These are phyloP conservation scores for Punica granatum DNA, from an alignment of 345 rosid species.

Conservation along the genomic window DNA sequence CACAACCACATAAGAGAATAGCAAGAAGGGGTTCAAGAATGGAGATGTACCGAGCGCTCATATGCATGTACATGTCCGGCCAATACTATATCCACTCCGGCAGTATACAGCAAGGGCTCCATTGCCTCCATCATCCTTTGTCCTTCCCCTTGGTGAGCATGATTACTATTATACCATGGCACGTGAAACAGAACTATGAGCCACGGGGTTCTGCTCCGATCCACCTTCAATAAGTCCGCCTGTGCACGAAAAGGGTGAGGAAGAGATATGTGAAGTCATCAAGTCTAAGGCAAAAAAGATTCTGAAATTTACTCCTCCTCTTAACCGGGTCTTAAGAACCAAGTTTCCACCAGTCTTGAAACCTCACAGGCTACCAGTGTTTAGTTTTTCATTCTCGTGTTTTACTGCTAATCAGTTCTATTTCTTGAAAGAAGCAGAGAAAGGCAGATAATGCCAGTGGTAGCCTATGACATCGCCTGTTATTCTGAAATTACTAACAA, in stretches of 20 bases:
- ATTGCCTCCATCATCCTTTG: slow-evolving; percentile 68
- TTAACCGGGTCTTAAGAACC: neutral
- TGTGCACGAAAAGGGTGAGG: slow-evolving; percentile 15
- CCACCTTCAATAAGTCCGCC: slow-evolving; percentile 79
- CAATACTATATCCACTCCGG: slow-evolving; percentile 64
- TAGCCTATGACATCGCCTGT: neutral
- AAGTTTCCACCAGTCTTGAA: too few relatives aligned
- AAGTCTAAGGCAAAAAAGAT: neutral
- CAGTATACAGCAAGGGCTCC: slow-evolving; percentile 83
- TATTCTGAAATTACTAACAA: neutral
- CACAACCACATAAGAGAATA: neutral
- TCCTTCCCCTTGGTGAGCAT: slow-evolving; percentile 84
- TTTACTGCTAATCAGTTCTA: neutral
- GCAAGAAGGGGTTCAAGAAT: neutral
- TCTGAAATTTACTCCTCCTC: neutral
- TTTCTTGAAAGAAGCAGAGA: neutral
- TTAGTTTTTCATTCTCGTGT: too few relatives aligned
- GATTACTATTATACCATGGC: slow-evolving; percentile 94
- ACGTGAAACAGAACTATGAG: slow-evolving; percentile 69
- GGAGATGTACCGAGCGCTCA: slow-evolving; percentile 63
- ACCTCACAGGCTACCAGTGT: too few relatives aligned
- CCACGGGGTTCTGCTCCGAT: slow-evolving; percentile 84
- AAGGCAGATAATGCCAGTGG: neutral
- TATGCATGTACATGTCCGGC: slow-evolving; percentile 98
- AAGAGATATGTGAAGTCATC: neutral